phyloP scores from a whole-genome alignment of 2,329 filamentous ascomycete genomes.

The Ceratocystis diversiconidia region DNA sequence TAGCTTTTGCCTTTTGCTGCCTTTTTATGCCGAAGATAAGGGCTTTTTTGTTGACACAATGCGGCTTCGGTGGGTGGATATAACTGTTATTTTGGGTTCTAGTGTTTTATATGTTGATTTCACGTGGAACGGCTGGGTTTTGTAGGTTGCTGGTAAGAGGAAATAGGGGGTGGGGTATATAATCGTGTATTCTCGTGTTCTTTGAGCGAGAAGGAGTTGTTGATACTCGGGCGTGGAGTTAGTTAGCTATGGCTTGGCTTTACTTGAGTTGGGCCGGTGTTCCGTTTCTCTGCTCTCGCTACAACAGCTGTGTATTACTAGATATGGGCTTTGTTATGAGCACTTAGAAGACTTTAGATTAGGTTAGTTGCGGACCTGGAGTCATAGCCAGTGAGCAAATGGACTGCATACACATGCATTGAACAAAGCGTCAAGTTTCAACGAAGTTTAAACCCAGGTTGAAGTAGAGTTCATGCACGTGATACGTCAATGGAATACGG shows the following conservation, averaged over 20 bases:
- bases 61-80: not conserved
- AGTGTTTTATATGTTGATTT: not conserved
- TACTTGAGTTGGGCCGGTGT: not conserved
- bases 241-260: not conserved
- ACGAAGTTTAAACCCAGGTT: not conserved
- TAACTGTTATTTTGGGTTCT: not conserved
- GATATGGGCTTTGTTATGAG: not conserved
- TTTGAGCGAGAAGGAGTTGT: no score
- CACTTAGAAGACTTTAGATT: not conserved
- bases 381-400: not conserved
- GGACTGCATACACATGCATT: not conserved
- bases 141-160: not conserved
- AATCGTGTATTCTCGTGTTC: no score
- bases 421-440: not conserved
- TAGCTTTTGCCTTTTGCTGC: not conserved
- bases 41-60: not conserved
- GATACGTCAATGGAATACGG: not conserved
- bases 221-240: no score
- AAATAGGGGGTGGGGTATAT: no score
- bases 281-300: not conserved
- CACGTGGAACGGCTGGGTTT: not conserved
- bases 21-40: not conserved
- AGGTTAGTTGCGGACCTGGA: not conserved
- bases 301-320: not conserved
- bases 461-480: conserved; percentile 2